Evolutionary conservation across 768 basidiomycete species (phyloP), one percentile per base, ranked within the genome.

Genomic region (Lyophyllum semitale): DNA sequence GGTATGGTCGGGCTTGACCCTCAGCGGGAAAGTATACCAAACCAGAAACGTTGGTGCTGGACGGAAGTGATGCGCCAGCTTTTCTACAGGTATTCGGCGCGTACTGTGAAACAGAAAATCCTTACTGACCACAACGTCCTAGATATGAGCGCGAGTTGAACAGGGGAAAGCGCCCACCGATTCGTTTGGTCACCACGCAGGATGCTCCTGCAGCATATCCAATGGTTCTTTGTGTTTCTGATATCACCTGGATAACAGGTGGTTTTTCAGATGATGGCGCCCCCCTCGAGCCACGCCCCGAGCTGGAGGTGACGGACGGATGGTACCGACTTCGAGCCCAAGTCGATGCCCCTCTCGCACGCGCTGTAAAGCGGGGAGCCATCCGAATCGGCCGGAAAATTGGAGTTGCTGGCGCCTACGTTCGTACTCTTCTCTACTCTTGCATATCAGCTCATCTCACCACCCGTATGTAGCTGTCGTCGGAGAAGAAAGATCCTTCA

Each of bases 301-400:
- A 86, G 59, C 71, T 99, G 6, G 97, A 98, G 70, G 73, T 98
- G n/a, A 95, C 94, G 0, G 97, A 99, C 66, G 97, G 97, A 13
- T 99, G 97, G 97, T 99, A 99, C 64, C 76, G 87, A 26, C 76
- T 98, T 7, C 83, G 85, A 13, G 91, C 93, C 0, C 78, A 79
- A 43, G 77, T 92, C 12, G 97, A 98, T 69, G 71, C 73, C 18
- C 82, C 89, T 3, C 75, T 99, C 20, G 78, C 78, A 2, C 80
- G 88, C 41, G 95, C 92, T 1, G 71, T 90, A 8, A 75, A 77
- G 43, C 80, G 79, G 23, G 87, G 90, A 0, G 75, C 80, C 43
- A 80, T 99, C 43, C 73, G 77, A 37, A 73, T 90, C 5, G 97
- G 97, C 1, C 80, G 87, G 59, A 99, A 99, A 75, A 77, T 99